Evolutionary conservation across 1,139 yeast species (phyloP).

Genomic region (Debaryomyces udenii): DNA sequence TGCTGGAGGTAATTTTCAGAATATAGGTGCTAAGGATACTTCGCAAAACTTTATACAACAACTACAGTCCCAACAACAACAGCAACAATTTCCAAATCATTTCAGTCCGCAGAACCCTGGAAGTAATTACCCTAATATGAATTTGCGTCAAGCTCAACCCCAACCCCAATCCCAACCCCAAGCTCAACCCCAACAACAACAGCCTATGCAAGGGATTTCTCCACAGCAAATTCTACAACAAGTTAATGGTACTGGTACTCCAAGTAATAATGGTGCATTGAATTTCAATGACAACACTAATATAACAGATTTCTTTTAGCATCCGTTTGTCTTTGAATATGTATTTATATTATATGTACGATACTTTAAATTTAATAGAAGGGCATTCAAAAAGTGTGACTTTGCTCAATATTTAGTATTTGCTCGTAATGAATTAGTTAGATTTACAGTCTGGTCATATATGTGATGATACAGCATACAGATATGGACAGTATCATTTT

Average conservation of each 20-base stretch:
- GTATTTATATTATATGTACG: constrained; percentile 1
- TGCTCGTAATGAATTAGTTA: no score
- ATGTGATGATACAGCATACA: not conserved
- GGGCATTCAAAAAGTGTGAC: no score
- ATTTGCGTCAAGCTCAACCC: constrained; percentile 12
- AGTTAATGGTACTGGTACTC: constrained; percentile 20
- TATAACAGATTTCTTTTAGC: constrained; percentile 21
- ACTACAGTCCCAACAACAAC: constrained; percentile 8
- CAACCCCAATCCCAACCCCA: constrained; percentile 15
- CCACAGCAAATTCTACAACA: constrained; percentile 46
- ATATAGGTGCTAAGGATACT: constrained; percentile 3
- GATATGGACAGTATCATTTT: constrained; percentile 11
- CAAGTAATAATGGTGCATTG: constrained; percentile 13
- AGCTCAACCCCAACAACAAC: constrained; percentile 10
- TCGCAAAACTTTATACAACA: constrained; percentile 7
- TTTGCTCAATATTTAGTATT: not conserved
- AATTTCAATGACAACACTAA: constrained; percentile 13
- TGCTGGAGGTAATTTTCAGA: constrained; percentile 2
- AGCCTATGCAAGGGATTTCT: constrained; percentile 28
- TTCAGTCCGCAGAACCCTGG: constrained; percentile 3
- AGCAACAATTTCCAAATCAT: constrained; percentile 6
- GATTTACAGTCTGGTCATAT: not conserved
- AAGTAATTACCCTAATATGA: not conserved
- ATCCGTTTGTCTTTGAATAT: not conserved
- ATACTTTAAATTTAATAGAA: constrained; percentile 4